A percentile compares a stretch with the other conserved stretches of the same genome.
Evolutionary conservation across 2,329 filamentous ascomycete species (phyloP).

Genomic region (Tympanopsis confertula): DNA sequence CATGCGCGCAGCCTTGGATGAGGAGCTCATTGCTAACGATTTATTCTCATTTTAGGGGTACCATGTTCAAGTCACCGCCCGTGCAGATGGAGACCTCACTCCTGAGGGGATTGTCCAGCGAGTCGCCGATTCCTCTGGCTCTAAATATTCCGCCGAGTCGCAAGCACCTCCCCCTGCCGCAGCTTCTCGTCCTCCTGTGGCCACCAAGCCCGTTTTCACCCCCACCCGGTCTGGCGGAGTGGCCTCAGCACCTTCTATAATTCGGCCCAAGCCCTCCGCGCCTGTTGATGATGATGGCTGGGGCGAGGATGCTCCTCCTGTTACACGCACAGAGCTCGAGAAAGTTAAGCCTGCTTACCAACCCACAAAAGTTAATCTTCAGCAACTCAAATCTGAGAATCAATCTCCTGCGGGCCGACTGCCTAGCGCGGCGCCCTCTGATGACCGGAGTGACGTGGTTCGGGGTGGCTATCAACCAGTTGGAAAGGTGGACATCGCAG

Average conservation of each 20-base stretch:
- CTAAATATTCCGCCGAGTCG: slow-evolving; percentile 69
- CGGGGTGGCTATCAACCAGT: slow-evolving; percentile 83
- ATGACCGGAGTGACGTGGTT: slow-evolving; percentile 51
- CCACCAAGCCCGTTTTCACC: slow-evolving; percentile 85
- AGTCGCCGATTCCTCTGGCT: slow-evolving; percentile 83
- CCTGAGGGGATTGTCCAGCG: slow-evolving; percentile 84
- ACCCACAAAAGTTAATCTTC: slow-evolving; percentile 90
- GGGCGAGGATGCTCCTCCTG: slow-evolving; percentile 85
- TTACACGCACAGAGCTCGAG: slow-evolving; percentile 76
- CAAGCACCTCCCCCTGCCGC: slow-evolving; percentile 38
- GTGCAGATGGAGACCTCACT: slow-evolving; percentile 78
- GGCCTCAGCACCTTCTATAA: background rate
- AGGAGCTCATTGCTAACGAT: too few species aligned
- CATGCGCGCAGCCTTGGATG: slow-evolving; percentile 2
- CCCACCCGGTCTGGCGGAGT: slow-evolving; percentile 37
- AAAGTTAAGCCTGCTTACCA: slow-evolving; percentile 89
- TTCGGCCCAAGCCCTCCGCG: background rate
- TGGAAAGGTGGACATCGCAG: slow-evolving; percentile 94
- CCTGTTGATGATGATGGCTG: slow-evolving; percentile 74
- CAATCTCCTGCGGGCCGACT: slow-evolving; percentile 33
- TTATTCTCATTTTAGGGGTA: too few species aligned
- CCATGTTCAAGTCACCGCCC: slow-evolving; percentile 92
- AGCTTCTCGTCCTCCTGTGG: slow-evolving; percentile 57
- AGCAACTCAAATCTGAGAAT: slow-evolving; percentile 67
- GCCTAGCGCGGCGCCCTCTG: slow-evolving; percentile 17